phyloP scores from a whole-genome alignment of 495 filamentous ascomycete species.

The Lasiosphaeria hispida region DNA sequence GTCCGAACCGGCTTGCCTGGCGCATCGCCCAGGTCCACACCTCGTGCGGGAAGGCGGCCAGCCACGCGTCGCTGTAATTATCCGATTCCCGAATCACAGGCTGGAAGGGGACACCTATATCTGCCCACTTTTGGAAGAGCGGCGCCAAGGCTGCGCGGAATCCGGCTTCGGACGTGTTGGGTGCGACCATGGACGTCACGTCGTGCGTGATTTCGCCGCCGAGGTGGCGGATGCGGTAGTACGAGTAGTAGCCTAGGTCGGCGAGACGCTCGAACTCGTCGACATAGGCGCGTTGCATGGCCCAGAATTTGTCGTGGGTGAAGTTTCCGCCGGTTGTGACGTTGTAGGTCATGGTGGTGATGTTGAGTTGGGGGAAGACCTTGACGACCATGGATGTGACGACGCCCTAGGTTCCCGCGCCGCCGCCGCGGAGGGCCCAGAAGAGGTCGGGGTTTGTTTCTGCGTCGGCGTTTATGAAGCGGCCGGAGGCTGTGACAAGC shows the following conservation, averaged over 20 bases:
- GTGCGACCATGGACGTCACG: slow-evolving; percentile 40
- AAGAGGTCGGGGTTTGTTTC: slow-evolving; percentile 54
- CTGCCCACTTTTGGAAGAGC: slow-evolving; percentile 2
- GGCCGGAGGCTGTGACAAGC: slow-evolving; percentile 56
- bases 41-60: slow-evolving; percentile 46
- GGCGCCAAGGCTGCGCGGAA: slow-evolving; percentile 25
- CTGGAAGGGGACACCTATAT: slow-evolving; percentile 42
- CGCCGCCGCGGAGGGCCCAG: too few relatives aligned
- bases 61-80: slow-evolving; percentile 49
- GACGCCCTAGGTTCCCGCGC: slow-evolving; percentile 47
- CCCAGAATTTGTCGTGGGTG: slow-evolving; percentile 11
- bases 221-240: slow-evolving; percentile 11
- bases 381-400: slow-evolving; percentile 44
- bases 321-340: slow-evolving; percentile 13
- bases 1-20: slow-evolving; percentile 46
- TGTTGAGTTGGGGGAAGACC: slow-evolving; percentile 9
- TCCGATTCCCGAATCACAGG: slow-evolving; percentile 46
- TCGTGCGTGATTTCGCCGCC: slow-evolving; percentile 3
- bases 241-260: slow-evolving; percentile 16
- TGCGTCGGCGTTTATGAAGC: slow-evolving; percentile 49
- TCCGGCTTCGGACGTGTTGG: slow-evolving; percentile 45
- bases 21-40: slow-evolving; percentile 38
- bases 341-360: slow-evolving; percentile 1
- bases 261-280: slow-evolving; percentile 17
- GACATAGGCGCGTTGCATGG: slow-evolving; percentile 15